Conservation (phyloP, 192 early-diverging fungal genomes). For the Bifiguratus adelaidae region DNA sequence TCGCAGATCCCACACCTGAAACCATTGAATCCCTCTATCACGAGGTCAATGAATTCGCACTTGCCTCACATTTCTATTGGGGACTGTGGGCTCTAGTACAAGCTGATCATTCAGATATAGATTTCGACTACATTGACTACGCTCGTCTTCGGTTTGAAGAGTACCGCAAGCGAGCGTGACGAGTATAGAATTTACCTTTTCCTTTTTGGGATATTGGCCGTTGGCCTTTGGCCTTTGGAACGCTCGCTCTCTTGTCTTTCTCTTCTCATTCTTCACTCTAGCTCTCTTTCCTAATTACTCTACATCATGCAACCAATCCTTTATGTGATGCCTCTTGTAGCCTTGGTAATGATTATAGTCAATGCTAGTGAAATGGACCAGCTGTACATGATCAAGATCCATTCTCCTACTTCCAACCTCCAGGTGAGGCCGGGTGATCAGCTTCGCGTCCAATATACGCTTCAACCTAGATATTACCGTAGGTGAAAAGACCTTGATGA, state of each 20-base stretch:
- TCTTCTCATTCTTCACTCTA: not conserved
- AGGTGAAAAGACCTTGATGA: too few species aligned
- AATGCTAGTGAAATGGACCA: too few species aligned
- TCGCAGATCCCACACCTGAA: constrained; percentile 18
- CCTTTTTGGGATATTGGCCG: not conserved
- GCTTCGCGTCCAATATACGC: too few species aligned
- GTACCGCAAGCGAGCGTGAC: constrained; percentile 49
- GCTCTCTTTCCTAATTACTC: not conserved
- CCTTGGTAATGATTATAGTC: too few species aligned
- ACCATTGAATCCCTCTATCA: constrained; percentile 52
- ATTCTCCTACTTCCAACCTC: too few species aligned
- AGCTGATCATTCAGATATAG: constrained; percentile 80
- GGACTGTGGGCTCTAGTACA: constrained; percentile 72
- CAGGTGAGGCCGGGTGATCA: too few species aligned
- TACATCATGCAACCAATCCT: too few species aligned
- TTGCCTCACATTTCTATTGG: constrained; percentile 94
- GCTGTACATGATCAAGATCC: too few species aligned
- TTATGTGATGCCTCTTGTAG: too few species aligned
- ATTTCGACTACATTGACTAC: constrained; percentile 93
- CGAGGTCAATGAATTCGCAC: constrained; percentile 74
- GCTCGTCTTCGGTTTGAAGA: constrained; percentile 70
- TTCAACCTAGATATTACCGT: too few species aligned
- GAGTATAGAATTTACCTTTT: constrained; percentile 24
- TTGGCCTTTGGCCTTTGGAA: not conserved
- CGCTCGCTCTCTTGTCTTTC: not conserved